phyloP scores from a whole-genome alignment of 768 basidiomycete genomes.

The Imleria badia region DNA sequence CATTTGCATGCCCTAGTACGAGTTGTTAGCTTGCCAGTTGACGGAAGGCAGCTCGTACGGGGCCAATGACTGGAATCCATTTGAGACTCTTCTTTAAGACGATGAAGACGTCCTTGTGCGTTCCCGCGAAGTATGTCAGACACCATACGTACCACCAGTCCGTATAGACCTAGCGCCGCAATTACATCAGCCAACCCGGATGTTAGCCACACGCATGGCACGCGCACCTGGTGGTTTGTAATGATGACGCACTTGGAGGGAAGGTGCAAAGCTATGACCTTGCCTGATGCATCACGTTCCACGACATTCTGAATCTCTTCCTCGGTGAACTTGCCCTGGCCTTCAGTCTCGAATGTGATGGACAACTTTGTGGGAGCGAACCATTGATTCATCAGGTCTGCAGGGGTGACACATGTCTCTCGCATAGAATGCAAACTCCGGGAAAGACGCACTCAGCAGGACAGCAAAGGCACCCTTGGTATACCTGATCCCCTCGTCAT shows the following conservation, averaged over 20 bases:
- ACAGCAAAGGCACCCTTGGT: slow-evolving; percentile 83
- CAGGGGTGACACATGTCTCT: background rate
- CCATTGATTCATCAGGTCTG: slow-evolving; percentile 78
- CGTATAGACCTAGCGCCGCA: slow-evolving; percentile 55
- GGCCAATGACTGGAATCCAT: slow-evolving; percentile 83
- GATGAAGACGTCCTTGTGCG: slow-evolving; percentile 79
- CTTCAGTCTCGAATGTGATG: slow-evolving; percentile 72
- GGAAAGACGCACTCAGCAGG: slow-evolving; percentile 58
- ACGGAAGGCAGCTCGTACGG: slow-evolving; percentile 52
- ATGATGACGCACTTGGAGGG: slow-evolving; percentile 82
- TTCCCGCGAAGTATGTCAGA: slow-evolving; percentile 67
- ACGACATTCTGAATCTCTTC: slow-evolving; percentile 60
- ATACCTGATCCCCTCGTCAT: slow-evolving; percentile 69
- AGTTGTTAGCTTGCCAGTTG: slow-evolving; percentile 1
- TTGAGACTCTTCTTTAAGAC: slow-evolving; percentile 90
- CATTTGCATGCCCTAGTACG: slow-evolving; percentile 82
- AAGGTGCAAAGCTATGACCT: slow-evolving; percentile 59
- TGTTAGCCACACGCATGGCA: background rate
- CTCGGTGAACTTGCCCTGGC: slow-evolving; percentile 59
- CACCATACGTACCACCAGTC: slow-evolving; percentile 93
- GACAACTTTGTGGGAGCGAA: slow-evolving; percentile 76
- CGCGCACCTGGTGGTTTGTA: slow-evolving; percentile 86
- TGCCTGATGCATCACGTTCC: slow-evolving; percentile 54
- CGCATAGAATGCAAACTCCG: background rate
- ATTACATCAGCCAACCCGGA: slow-evolving; percentile 2